phyloP scores from a whole-genome alignment of 2,329 filamentous ascomycete species.

The Eutypa lata region DNA sequence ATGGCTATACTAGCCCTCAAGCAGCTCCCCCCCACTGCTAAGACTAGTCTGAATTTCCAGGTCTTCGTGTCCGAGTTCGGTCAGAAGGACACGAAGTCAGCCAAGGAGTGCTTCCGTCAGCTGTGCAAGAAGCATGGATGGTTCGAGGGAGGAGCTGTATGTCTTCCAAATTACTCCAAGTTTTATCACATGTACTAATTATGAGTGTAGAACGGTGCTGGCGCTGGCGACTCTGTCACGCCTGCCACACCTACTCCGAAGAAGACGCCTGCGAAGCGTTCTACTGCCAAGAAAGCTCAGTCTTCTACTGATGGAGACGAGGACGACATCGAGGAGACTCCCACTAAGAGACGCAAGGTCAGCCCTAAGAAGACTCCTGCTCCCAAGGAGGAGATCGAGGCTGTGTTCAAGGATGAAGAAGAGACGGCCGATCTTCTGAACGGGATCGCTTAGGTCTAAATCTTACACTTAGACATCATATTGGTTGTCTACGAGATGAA shows the following conservation, averaged over 20 bases:
- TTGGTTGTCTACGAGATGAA: neutral
- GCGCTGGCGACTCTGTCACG: no score
- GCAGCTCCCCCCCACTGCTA: constrained; percentile 42
- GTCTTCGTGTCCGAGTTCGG: constrained; percentile 4
- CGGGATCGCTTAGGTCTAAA: neutral
- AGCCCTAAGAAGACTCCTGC: constrained; percentile 5
- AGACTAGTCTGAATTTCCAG: constrained; percentile 42
- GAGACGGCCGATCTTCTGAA: constrained; percentile 7
- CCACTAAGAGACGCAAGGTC: constrained; percentile 14
- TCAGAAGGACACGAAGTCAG: neutral
- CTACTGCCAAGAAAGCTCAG: constrained; percentile 7
- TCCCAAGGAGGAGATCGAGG: neutral
- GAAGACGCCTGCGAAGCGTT: constrained; percentile 5
- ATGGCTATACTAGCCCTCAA: constrained; percentile 43
- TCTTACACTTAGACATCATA: neutral
- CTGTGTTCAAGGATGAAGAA: constrained; percentile 9
- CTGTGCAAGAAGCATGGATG: constrained; percentile 5
- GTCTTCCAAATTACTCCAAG: neutral
- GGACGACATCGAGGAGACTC: constrained; percentile 5
- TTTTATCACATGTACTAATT: neutral
- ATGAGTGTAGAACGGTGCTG: neutral
- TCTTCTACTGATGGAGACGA: constrained; percentile 2
- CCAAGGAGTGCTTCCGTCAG: neutral
- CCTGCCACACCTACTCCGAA: neutral
- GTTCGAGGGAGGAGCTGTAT: neutral